Base-by-base conservation (phyloP, 208 protist genomes). In the Porcisia hertigi region DNA sequence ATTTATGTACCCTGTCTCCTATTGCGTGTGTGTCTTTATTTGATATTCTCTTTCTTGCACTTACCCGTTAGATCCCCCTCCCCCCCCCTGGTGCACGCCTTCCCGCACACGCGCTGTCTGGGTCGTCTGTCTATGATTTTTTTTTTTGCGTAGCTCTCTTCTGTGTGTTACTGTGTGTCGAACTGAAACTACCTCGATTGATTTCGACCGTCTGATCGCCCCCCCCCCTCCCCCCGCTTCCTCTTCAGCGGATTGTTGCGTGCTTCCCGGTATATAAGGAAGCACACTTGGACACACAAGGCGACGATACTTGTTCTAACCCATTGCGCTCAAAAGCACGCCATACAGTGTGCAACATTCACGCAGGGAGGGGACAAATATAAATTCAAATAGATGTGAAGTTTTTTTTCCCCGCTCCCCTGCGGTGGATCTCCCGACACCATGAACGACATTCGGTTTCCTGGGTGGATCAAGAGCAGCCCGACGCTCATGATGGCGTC, bases 391-490 rank as follows among this genome's bases (percentile, higher is more conserved):
- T 43, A 30, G 30, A 30, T 53, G 64, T 52, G 6, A 12, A 36
- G 0, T 8, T 20, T 36, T n/a, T n/a, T 30, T 30, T 30, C 30
- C 30, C 30, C 30, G 30, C 30, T 30, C 30, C 30, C 30, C 30
- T 30, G 30, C 30, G 30, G 30, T 30, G 30, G 30, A 30, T 30
- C 30, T 30, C 30, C 30, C 14, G 47, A 34, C 47, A 54, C n/a
- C 9, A 96, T 96, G 92, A 81, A 96, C 36, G 89, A 96, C 47
- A 91, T 94, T 58, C 78, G 72, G 6, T 93, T 96, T 65, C 90
- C 92, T 0, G 23, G 63, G 6, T 96, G 92, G 92, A 84, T 93
- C 20, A 73, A 77, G n/a, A 78, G 69, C 54, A 87, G 88, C 39
- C 84, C 92, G 7, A 83, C 87, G 41, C 82, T 96, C 60, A 81